Conservation (phyloP, 805 yeast genomes). For the Nakazawaea laoshanensis region DNA sequence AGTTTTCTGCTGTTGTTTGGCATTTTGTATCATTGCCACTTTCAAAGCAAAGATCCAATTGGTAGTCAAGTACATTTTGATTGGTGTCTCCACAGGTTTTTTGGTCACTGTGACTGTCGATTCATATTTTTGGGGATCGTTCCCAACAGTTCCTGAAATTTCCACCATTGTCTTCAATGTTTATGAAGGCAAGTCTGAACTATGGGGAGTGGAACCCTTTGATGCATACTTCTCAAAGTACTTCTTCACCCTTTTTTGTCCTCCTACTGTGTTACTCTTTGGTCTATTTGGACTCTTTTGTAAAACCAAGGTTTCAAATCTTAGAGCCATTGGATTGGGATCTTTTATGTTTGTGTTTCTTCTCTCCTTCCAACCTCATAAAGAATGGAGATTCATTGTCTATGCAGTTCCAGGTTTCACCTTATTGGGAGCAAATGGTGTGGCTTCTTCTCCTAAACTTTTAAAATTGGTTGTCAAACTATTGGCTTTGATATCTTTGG, state of each 20-base stretch:
- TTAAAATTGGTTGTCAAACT: not conserved
- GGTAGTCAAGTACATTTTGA: conserved; percentile 8
- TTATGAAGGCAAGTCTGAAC: conserved; percentile 58
- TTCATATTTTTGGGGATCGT: conserved; percentile 63
- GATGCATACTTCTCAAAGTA: conserved; percentile 55
- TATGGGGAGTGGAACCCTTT: conserved; percentile 85
- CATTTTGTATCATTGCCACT: conserved; percentile 34
- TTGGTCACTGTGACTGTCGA: conserved; percentile 46
- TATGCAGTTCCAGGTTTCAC: conserved; percentile 68
- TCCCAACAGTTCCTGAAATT: conserved; percentile 55
- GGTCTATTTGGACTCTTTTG: conserved; percentile 24
- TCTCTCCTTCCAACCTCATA: conserved; percentile 81
- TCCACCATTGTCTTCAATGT: conserved; percentile 69
- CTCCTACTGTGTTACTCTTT: conserved; percentile 34
- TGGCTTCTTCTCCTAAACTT: conserved; percentile 11
- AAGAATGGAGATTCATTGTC: conserved; percentile 87
- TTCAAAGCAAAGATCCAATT: conserved; percentile 29
- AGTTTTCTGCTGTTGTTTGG: conserved; percentile 42
- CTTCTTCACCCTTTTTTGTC: conserved; percentile 35
- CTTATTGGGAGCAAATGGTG: conserved; percentile 53
- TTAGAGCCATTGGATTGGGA: conserved; percentile 41
- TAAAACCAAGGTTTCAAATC: conserved; percentile 20
- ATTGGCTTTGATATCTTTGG: conserved; percentile 23
- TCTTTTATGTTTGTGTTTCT: conserved; percentile 46
- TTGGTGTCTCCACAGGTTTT: conserved; percentile 49